phyloP scores from a whole-genome alignment of 352 stramenopile genomes.

The Globisporangium irregulare region DNA sequence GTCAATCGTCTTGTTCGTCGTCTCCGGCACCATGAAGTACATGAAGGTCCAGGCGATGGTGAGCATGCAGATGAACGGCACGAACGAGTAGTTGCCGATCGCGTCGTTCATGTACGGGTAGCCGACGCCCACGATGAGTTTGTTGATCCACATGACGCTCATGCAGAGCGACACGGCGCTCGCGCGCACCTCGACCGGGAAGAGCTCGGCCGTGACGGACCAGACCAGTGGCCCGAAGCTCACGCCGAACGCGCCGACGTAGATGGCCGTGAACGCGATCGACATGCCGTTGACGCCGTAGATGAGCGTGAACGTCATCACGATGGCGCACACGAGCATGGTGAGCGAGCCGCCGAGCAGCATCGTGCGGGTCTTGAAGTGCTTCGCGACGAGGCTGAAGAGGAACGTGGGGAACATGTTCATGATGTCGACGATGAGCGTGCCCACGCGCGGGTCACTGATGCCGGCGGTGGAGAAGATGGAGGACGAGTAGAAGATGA shows the following conservation, averaged over 20 bases:
- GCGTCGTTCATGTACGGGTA: conserved; percentile 38
- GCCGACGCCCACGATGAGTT: conserved; percentile 40
- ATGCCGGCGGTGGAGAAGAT: conserved; percentile 43
- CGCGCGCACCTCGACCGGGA: conserved; percentile 28
- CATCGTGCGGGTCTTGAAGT: conserved; percentile 53
- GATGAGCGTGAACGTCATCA: conserved; percentile 46
- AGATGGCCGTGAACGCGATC: conserved; percentile 47
- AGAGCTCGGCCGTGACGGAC: conserved; percentile 29
- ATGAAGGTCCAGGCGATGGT: conserved; percentile 26
- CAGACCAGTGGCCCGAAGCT: conserved; percentile 50
- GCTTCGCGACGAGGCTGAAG: conserved; percentile 29
- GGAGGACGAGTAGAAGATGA: conserved; percentile 53
- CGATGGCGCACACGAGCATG: conserved; percentile 49
- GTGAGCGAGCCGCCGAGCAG: conserved; percentile 39
- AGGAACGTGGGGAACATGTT: conserved; percentile 32
- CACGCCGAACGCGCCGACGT: conserved; percentile 38
- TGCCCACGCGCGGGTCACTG: conserved; percentile 33
- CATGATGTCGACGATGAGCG: conserved; percentile 36
- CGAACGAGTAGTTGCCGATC: conserved; percentile 34
- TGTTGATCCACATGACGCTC: conserved; percentile 37
- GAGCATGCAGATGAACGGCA: conserved; percentile 35
- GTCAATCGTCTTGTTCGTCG: conserved; percentile 47
- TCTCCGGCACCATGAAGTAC: conserved; percentile 45
- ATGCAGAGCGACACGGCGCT: conserved; percentile 37
- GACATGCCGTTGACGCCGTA: conserved; percentile 33